Percentiles rank a stretch among this genome's conserved stretches.
Conservation (phyloP, 2,329 filamentous ascomycete genomes). For the Lithohypha guttulata region DNA sequence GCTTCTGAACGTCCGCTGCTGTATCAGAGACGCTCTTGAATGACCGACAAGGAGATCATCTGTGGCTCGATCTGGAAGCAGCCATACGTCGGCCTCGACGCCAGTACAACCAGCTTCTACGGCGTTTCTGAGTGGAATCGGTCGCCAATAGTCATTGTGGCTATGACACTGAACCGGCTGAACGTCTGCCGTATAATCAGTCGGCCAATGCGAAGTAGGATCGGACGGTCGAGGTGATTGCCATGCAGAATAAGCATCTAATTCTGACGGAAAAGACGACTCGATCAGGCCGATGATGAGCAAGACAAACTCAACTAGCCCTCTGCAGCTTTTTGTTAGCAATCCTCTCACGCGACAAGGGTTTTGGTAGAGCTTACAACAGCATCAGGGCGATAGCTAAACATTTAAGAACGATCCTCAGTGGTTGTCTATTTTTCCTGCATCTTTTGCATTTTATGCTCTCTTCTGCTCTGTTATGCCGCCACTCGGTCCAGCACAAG, state of each 20-base stretch:
- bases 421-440: background rate
- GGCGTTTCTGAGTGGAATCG: constrained; percentile 43
- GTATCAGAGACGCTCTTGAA: constrained; percentile 35
- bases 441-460: background rate
- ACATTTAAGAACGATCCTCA: too few relatives aligned
- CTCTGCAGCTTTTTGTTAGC: too few relatives aligned
- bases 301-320: constrained; percentile 32
- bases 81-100: constrained; percentile 48
- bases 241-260: constrained; percentile 33
- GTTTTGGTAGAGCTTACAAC: too few relatives aligned
- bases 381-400: too few relatives aligned
- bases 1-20: constrained; percentile 36
- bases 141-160: constrained; percentile 50
- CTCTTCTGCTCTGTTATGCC: too few relatives aligned
- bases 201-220: constrained; percentile 30
- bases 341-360: background rate
- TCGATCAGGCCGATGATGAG: constrained; percentile 29
- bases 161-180: constrained; percentile 42
- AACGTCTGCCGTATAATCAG: constrained; percentile 41
- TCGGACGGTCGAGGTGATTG: constrained; percentile 29
- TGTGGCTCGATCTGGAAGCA: constrained; percentile 27
- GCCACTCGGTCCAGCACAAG: too few relatives aligned
- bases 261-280: constrained; percentile 33
- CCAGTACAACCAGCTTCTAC: constrained; percentile 43
- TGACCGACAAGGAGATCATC: constrained; percentile 47